Conservation (phyloP, 2,329 filamentous ascomycete genomes). For the Zelopaecilomyces penicillatus region DNA sequence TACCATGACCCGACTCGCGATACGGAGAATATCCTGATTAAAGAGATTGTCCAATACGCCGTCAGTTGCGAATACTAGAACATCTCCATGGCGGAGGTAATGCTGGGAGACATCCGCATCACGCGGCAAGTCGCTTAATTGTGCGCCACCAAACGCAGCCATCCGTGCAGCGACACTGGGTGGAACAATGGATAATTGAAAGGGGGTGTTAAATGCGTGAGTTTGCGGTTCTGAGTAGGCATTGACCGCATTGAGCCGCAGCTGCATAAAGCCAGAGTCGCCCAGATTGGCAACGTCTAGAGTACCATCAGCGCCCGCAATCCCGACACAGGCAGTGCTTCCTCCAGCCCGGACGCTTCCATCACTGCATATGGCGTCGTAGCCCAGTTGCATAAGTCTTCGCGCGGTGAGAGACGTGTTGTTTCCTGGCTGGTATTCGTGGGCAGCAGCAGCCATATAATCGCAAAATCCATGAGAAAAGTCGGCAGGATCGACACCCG, state of each 20-base stretch:
- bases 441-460: slow-evolving; percentile 76
- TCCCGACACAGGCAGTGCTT: slow-evolving; percentile 83
- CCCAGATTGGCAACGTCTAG: slow-evolving; percentile 90
- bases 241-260: slow-evolving; percentile 79
- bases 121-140: slow-evolving; percentile 72
- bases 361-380: slow-evolving; percentile 73
- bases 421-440: slow-evolving; percentile 40
- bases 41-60: slow-evolving; percentile 95
- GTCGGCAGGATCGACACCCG: slow-evolving; percentile 85
- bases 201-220: slow-evolving; percentile 96
- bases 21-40: slow-evolving; percentile 76
- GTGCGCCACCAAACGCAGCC: slow-evolving; percentile 72
- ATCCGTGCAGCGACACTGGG: slow-evolving; percentile 70
- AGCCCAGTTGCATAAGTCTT: slow-evolving; percentile 71
- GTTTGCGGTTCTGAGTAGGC: slow-evolving; percentile 79
- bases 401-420: slow-evolving; percentile 47
- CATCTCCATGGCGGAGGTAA: slow-evolving; percentile 76
- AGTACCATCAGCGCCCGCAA: slow-evolving; percentile 62
- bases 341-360: slow-evolving; percentile 69
- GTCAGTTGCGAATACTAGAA: slow-evolving; percentile 89
- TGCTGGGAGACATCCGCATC: slow-evolving; percentile 77
- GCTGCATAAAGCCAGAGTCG: slow-evolving; percentile 85
- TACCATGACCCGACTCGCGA: slow-evolving; percentile 71
- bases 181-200: slow-evolving; percentile 84
- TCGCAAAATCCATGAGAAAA: slow-evolving; percentile 92